These are phyloP conservation scores for Ogataea allantospora DNA, from an alignment of 805 yeast genomes.

Conservation along the genomic window DNA sequence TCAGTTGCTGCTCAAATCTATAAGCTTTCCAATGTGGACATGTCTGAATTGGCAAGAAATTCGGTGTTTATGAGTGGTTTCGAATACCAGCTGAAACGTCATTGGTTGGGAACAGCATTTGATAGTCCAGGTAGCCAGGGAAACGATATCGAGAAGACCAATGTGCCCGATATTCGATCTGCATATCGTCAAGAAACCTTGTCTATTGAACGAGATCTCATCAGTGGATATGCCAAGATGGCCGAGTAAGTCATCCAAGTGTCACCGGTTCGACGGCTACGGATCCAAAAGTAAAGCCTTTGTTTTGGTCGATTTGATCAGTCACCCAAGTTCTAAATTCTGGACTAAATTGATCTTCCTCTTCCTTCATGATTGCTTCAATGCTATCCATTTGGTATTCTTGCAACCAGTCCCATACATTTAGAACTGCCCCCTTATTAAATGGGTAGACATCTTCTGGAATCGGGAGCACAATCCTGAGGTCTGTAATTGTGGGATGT, in stretches of 20 bases:
- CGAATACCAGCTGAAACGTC: constrained; percentile 80
- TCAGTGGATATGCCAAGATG: constrained; percentile 50
- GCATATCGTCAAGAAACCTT: constrained; percentile 83
- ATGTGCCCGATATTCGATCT: constrained; percentile 87
- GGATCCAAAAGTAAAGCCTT: neutral
- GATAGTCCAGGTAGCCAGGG: constrained; percentile 65
- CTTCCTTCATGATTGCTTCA: constrained; percentile 27
- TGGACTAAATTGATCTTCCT: constrained; percentile 26
- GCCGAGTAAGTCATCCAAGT: neutral
- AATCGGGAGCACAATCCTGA: constrained; percentile 39
- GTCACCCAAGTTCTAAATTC: constrained; percentile 21
- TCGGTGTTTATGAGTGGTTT: constrained; percentile 94
- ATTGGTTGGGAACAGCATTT: constrained; percentile 83
- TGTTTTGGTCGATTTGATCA: neutral
- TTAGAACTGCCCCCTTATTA: constrained; percentile 37
- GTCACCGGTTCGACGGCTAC: constrained; percentile 1
- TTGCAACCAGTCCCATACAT: constrained; percentile 34
- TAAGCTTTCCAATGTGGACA: constrained; percentile 89
- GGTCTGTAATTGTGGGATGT: constrained; percentile 29
- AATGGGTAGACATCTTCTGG: constrained; percentile 35
- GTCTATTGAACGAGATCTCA: constrained; percentile 65
- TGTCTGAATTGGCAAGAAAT: constrained; percentile 94
- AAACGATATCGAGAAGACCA: constrained; percentile 88
- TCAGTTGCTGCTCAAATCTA: constrained; percentile 98
- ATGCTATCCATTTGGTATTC: constrained; percentile 10